Base-by-base conservation (phyloP, 495 filamentous ascomycete species). In the Aspergillus coremiiformis region DNA sequence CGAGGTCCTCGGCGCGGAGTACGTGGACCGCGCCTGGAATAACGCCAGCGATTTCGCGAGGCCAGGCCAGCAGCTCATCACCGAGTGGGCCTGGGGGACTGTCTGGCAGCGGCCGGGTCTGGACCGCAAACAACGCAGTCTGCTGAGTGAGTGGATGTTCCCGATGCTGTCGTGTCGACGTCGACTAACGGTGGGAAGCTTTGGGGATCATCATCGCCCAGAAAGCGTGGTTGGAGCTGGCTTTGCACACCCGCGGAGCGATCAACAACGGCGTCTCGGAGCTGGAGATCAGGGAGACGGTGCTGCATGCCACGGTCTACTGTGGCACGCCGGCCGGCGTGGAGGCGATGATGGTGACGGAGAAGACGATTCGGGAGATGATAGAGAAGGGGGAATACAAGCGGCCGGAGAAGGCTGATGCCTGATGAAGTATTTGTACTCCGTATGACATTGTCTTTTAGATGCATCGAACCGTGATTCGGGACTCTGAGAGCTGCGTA, bases 321-420 rank as follows among this genome's bases (percentile, higher is more conserved):
- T 79, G 77, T 56, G 79, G 79, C 11, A 64, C 78, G 17, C 80
- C 80, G 9, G 78, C 78, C 9, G 78, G 77, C n/a, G 66, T 81
- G 39, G 76, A 83, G 47, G 79, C 68, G 4, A 75, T 74, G 46
- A 54, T 26, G 43, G 49, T 49, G n/a, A 54, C 55, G 5, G 60
- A 60, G 22, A 42, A 26, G 39, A 37, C 33, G 10, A 42, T 63
- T 1, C 54, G 47, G 5, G 60, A 63, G 49, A 59, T 57, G 54
- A 39, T 51, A 21, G 39, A 47, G 51, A 49, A 44, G 14, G 54
- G 54, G 17, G 60, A 59, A 39, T 49, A 59, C 35, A 47, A 49
- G 32, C 42, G 44, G 5, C 29, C 44, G 4, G 26, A 47, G 37
- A 10, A 41, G 12, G 21, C 37, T 21, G 19, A 21, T 7, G 6